Base-by-base conservation (phyloP, 495 filamentous ascomycete species). In the Trichoderma gamsii region DNA sequence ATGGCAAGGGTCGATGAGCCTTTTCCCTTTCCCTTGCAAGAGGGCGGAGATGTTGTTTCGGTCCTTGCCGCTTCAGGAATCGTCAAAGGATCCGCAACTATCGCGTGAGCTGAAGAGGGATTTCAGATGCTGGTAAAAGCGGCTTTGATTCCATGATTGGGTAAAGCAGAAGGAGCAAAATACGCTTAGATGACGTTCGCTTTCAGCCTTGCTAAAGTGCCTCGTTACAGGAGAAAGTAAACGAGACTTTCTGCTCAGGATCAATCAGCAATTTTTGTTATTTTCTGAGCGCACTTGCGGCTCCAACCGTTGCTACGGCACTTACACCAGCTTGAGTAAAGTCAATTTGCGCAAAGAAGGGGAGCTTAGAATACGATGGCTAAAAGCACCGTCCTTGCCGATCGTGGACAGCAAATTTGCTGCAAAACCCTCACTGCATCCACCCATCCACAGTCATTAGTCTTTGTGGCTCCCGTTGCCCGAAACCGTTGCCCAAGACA, bases 1-100 rank as follows among this genome's bases (percentile, higher is more conserved):
- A 3, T 61, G 2, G 56, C 56, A 61, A 61, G 56, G 23, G 27
- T 61, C 3, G 56, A 27, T 32, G 16, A 61, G 56, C 27, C 13
- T 13, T 61, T 15, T 16, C 29, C 56, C n/a, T 49, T 29, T 61
- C 27, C 56, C 25, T 61, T 61, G 56, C 56, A 61, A 61, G 44
- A 49, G 44, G 56, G 56, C 56, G 56, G 56, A 61, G 56, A 23
- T 25, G 11, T 32, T 5, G 56, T 32, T 32, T 29, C 56, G 56
- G 23, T 9, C 25, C 29, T 61, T 61, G 23, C 56, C 56, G 23
- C 56, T 61, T 61, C 23, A 32, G 56, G 56, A 61, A 61, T 15
- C 56, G 56, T 61, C 25, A 7, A 61, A 25, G 25, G 25, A 32
- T 61, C 15, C 52, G 3, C 21, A n/a, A 25, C 8, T 21, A 11